Conservation (phyloP, 306 rosid species). For the Cyamopsis tetragonoloba region DNA sequence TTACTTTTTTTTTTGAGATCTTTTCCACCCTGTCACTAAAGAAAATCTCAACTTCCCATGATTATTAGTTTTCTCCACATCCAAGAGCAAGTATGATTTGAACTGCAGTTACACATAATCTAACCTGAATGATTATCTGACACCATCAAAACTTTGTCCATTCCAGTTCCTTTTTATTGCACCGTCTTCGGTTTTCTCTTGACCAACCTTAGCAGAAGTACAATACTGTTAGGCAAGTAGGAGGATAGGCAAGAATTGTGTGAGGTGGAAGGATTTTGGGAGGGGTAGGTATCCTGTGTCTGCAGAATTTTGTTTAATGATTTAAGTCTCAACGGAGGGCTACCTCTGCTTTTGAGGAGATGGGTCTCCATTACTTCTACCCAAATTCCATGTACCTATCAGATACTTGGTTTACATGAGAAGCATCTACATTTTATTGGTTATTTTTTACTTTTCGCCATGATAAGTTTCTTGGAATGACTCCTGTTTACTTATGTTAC, state of each 20-base stretch:
- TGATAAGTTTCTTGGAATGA: constrained; percentile 7
- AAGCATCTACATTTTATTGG: not conserved
- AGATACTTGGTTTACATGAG: constrained; percentile 11
- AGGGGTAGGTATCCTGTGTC: not conserved
- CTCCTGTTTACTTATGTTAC: constrained; percentile 25
- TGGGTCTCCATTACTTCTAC: not conserved
- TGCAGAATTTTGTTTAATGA: not conserved
- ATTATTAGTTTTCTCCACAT: not conserved
- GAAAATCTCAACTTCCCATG: not conserved
- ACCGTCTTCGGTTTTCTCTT: not conserved
- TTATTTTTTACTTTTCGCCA: not conserved
- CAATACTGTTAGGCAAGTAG: not conserved
- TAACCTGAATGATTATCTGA: not conserved
- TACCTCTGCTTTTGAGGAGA: not conserved
- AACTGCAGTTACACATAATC: not conserved
- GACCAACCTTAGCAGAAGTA: not conserved
- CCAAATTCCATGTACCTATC: not conserved
- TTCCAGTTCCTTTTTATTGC: not conserved
- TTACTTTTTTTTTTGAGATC: not conserved
- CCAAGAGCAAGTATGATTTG: not conserved
- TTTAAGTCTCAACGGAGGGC: not conserved
- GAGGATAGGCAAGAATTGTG: not conserved
- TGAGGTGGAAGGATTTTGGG: not conserved
- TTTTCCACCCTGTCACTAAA: not conserved
- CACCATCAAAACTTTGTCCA: not conserved